A percentile compares a stretch with the other conserved stretches of the same genome.
Conservation (phyloP, 225 moss, liverwort and hornwort species). For the Antitrichia curtipendula region DNA sequence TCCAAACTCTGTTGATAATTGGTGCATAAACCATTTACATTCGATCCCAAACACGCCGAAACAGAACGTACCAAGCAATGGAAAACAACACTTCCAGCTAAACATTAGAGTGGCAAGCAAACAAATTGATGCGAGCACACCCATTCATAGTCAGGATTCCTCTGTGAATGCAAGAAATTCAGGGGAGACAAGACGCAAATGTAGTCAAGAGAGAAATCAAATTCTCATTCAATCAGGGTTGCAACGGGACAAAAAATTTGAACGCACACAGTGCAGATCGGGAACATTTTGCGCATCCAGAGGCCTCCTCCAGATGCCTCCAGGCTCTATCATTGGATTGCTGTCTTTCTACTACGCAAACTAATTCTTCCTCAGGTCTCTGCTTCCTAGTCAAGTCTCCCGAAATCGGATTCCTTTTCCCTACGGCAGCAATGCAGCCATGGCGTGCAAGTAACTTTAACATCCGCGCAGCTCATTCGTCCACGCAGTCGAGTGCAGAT, state of each 20-base stretch:
- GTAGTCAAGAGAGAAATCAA: not conserved
- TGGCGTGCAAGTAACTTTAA: not conserved
- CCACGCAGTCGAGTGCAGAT: not conserved
- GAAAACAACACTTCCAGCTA: no score
- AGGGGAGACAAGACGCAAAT: not conserved
- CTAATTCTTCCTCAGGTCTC: not conserved
- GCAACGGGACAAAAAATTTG: not conserved
- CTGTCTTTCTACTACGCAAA: not conserved
- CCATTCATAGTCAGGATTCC: not conserved
- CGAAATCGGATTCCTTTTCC: not conserved
- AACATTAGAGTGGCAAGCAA: not conserved
- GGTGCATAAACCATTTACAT: not conserved
- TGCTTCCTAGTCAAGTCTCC: not conserved
- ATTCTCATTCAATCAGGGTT: not conserved
- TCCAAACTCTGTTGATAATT: no score
- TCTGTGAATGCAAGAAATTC: not conserved
- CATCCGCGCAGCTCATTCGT: not conserved
- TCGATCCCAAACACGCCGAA: not conserved
- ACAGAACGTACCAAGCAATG: not conserved
- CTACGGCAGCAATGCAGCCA: not conserved
- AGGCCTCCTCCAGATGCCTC: constrained; percentile 7
- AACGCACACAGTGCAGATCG: not conserved
- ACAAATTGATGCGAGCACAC: not conserved
- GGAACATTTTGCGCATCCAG: not conserved
- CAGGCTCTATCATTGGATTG: constrained; percentile 11